Base-by-base conservation (phyloP, 23 red algal genomes). In the Gracilaria gracilis region DNA sequence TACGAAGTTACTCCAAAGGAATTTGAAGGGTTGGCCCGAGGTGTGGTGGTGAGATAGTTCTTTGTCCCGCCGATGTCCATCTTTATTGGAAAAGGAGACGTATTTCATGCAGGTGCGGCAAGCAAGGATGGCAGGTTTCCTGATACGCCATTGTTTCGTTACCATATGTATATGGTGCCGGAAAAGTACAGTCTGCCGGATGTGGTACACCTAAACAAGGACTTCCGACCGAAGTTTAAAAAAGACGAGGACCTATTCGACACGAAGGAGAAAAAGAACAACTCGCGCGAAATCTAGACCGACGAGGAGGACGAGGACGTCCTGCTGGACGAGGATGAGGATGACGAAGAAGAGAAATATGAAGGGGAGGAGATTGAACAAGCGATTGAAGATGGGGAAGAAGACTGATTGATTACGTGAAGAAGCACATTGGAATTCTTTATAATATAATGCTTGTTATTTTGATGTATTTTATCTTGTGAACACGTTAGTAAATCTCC, bases 111-210 rank as follows among this genome's bases (percentile, higher is more conserved):
- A 4, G 34, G 74, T 17, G 50, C 74, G 21, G 35, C 24, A 4
- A 57, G 74, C 51, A 57, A 20, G 31, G 74, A 57, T 79, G 42
- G 24, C 2, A 79, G 15, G 9, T 39, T 54, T 23, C 14, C 42
- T 6, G 14, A 50, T 3, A 50, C 32, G 4, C 27, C 39, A 46
- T 17, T 50, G 39, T 57, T 79, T 34, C 74, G 39, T 51, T 79
- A 79, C 39, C 74, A 79, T 79, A 51, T 79, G 74, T 79, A 79
- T 34, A 57, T 51, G 46, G 28, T 29, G 31, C 37, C 74, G 31
- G 74, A 79, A 20, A 34, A 79, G 24, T 57, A 79, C 50, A 32
- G 38, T 14, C 39, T 47, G 27, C 74, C 39, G 27, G 74, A 79
- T 79, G 74, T 19, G 19, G 50, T 79, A 7, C 74, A 79, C 4